Conservation (phyloP, 1,284 basidiomycete species). For the Grifola frondosa region DNA sequence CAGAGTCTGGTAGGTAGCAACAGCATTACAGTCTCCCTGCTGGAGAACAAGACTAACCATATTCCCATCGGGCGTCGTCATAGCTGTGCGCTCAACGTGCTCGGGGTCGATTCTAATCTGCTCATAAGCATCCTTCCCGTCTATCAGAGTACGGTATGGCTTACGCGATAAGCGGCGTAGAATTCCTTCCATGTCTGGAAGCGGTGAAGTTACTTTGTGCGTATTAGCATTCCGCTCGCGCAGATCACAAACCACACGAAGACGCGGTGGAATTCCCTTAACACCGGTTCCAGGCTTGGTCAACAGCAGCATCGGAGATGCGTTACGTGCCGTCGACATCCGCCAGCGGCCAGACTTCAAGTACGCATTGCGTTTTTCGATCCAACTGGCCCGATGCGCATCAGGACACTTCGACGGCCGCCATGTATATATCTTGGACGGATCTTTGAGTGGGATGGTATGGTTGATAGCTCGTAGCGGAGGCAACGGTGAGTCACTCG, state of each 20-base stretch:
- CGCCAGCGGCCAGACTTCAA: conserved; percentile 30
- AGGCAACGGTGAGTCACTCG: conserved; percentile 27
- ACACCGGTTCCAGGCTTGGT: conserved; percentile 24
- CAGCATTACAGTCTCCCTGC: conserved; percentile 36
- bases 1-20: conserved; percentile 34
- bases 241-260: conserved; percentile 34
- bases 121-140: conserved; percentile 23
- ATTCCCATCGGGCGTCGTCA: conserved; percentile 28
- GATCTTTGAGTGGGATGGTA: conserved; percentile 36
- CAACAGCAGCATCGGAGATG: conserved; percentile 37
- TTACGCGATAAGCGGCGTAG: neutral
- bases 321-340: conserved; percentile 25
- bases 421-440: conserved; percentile 29
- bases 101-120: conserved; percentile 10
- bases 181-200: conserved; percentile 18
- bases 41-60: conserved; percentile 37
- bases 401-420: conserved; percentile 32
- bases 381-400: conserved; percentile 26
- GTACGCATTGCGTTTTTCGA: conserved; percentile 29
- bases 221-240: conserved; percentile 35
- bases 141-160: conserved; percentile 1
- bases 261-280: conserved; percentile 5
- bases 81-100: conserved; percentile 6
- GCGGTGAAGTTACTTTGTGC: conserved; percentile 31
- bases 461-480: conserved; percentile 38